Base-by-base conservation (phyloP, 83 land plant genomes). In the Diphasiastrum complanatum region DNA sequence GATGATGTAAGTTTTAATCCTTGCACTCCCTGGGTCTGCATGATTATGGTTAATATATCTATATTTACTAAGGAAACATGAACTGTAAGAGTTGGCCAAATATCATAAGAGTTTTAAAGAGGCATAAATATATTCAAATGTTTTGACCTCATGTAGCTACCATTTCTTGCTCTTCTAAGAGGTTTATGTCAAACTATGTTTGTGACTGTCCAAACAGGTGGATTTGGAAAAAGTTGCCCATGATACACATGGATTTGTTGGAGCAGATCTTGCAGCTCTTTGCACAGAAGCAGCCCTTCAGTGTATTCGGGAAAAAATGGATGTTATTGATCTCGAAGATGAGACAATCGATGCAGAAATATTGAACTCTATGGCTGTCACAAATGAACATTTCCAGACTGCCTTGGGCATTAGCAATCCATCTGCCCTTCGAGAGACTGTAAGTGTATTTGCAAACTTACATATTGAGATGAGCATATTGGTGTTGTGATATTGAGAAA, bases 311-410 rank as follows among this genome's bases (percentile, higher is more conserved):
- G 61, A 59, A 31, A 59, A 59, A 37, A 59, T 59, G 61, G 61
- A 59, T 59, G 61, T 59, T 4, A 59, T 59, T 37, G 61, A 59
- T 19, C 33, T 59, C n/a, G 61, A 59, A 59, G 61, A 59, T 59
- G 61, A 59, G 20, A 59, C 61, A 28, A 59, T 59, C 36, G 61
- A 59, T 59, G 61, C 61, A 14, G 61, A 59, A 20, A 31, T 59
- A 12, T 45, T 59, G 10, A 59, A 59, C 24, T 59, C 61, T 18
- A 59, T 59, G 61, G 55, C 61, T 16, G 61, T 59, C 3, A 59
- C 61, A 59, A 59, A 59, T 59, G 61, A 59, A 33, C 61, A 59
- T 37, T 59, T 59, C 45, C 61, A 59, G 46, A 59, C 61, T 4
- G 61, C 61, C 18, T 33, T 59, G 55, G 61, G 46, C 20, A 37